Base-by-base conservation (phyloP, 352 stramenopile genomes). In the Pythium sukuiense region DNA sequence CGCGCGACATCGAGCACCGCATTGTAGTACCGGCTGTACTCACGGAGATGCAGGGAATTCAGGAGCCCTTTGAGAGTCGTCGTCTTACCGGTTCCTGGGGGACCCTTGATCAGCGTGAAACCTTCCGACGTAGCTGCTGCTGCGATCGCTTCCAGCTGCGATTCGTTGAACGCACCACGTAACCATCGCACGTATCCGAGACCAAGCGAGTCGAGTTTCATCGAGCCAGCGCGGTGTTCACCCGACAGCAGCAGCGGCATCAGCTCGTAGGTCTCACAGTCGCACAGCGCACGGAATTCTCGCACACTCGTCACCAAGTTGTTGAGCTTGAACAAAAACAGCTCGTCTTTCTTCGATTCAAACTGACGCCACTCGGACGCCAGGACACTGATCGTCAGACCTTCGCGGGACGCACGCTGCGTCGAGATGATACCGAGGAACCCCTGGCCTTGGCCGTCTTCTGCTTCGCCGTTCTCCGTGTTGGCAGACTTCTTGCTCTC, bases 1-100 rank as follows among this genome's bases (percentile, higher is more conserved):
- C 81, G 71, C 2, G 88, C 88, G 16, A 96, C 88, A 58, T 95
- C 85, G 59, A 95, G 62, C 6, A 96, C 85, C 14, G 85, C 88
- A 54, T 97, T 96, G 69, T 97, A 97, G 67, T 97, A 98, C 29
- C 84, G 77, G 66, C 93, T 97, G 72, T 97, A 97, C 65, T 98
- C 91, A 13, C 90, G 86, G 53, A 97, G 71, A 79, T 98, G 92
- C 20, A 98, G 69, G 41, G 90, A 96, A 61, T 98, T 98, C 12
- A 98, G 73, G 55, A 98, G 60, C 0, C 89, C 92, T 65, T 96
- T 96, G 5, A 98, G 74, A 6, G 92, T 98, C 12, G 90, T 97
- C 6, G 92, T 98, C 69, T 98, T 98, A 55, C 92, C 92, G 32
- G 92, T 98, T 0, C 90, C 89, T 52, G 88, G 83, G 1, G 88